These are phyloP conservation scores for Rhodotorula sphaerocarpa DNA, from an alignment of 768 basidiomycete species.

Conservation along the genomic window DNA sequence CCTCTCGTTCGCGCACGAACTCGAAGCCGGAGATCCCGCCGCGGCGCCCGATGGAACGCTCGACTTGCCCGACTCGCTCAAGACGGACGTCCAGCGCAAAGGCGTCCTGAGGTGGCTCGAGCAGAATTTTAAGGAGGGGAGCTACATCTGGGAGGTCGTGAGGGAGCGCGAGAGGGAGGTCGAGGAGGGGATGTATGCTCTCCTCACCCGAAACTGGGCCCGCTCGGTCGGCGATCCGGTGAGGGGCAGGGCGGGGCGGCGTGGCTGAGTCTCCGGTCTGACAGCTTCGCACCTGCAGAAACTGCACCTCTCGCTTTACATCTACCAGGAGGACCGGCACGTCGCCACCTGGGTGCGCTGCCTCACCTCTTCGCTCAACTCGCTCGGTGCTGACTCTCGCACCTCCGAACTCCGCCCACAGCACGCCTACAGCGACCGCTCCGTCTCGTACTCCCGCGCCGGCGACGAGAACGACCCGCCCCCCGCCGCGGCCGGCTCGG, in stretches of 20 bases:
- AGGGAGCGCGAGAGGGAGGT: constrained; percentile 6
- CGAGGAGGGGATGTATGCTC: constrained; percentile 10
- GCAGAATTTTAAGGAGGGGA: constrained; percentile 20
- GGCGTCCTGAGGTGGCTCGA: constrained; percentile 18
- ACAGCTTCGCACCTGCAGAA: constrained; percentile 12
- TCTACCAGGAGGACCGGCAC: constrained; percentile 21
- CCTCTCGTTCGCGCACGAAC: constrained; percentile 16
- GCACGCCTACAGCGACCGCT: constrained; percentile 33
- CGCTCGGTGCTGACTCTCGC: fast-evolving
- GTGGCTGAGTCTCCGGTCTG: neutral
- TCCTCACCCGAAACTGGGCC: constrained; percentile 17
- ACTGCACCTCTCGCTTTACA: constrained; percentile 24
- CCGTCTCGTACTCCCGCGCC: constrained; percentile 21
- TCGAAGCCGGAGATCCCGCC: constrained; percentile 1
- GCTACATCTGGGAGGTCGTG: constrained; percentile 17
- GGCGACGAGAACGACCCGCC: constrained; percentile 20
- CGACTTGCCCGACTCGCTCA: constrained; percentile 15
- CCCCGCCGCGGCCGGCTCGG: constrained; percentile 4
- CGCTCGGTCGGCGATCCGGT: constrained; percentile 16
- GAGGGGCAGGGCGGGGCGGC: neutral
- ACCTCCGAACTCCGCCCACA: neutral
- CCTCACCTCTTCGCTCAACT: too few relatives aligned
- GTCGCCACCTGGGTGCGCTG: constrained; percentile 22
- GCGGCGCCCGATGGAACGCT: too few relatives aligned
- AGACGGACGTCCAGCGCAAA: constrained; percentile 22